Base-by-base conservation (phyloP, 2,329 filamentous ascomycete genomes). In the Botryotinia convoluta region DNA sequence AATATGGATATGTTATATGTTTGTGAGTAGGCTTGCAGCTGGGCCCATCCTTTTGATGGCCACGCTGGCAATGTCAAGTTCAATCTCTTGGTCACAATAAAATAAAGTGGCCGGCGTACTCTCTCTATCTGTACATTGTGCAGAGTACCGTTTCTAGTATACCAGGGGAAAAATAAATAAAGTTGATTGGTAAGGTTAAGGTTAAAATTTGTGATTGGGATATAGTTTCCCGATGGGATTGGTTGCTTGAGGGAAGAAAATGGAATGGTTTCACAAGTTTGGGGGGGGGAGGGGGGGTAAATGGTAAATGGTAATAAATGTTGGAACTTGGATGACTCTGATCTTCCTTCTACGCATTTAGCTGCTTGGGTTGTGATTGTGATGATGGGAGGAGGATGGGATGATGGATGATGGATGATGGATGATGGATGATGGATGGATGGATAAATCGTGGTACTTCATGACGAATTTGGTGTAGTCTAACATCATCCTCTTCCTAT, bases 31-130 rank as follows among this genome's bases (percentile, higher is more conserved):
- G 37, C 37, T 20, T 63, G 37, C 37, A 63, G 61, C 37, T 63
- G 37, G 37, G 37, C 37, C 60, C 37, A 62, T 62, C 37, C 60
- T 42, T 62, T 62, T 18, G 37, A 63, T 63, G 60, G 61, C 61
- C 61, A 63, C 61, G 61, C 26, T 63, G 61, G 61, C 37, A 63
- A 20, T 42, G 61, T 63, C 26, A 62, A 62, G 37, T 62, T 62
- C 7, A 18, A 18, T 8, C 60, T 29, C n/a, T 20, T 20, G 61
- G 61, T n/a, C 39, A n/a, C 9, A 29, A 42, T n/a, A 54, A 54
- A 54, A 62, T 62, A 5, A 42, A 42, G 60, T 63, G 61, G 61
- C 61, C 61, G 61, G 61, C 61, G 26, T 29, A 10, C 14, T 8
- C 12, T n/a, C 26, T 26, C 35, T 8, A 4, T 29, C 26, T 8